A percentile compares a stretch with the other conserved stretches of the same genome.
These are phyloP conservation scores for Oehlia diaphana DNA, from an alignment of 192 early-diverging fungal species.

Conservation along the genomic window DNA sequence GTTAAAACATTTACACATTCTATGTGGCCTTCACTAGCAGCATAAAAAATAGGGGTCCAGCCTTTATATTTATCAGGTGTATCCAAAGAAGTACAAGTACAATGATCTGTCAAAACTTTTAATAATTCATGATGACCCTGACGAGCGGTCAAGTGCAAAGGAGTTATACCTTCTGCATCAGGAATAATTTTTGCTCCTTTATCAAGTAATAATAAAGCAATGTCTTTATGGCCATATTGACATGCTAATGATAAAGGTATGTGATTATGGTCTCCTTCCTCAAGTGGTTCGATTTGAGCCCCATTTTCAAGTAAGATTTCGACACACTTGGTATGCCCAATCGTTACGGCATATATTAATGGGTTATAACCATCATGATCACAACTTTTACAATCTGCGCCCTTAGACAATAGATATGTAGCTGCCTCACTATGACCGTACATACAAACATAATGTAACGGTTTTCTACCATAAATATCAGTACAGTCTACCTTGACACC, in stretches of 20 bases:
- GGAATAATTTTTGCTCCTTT: constrained; percentile 72
- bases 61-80: constrained; percentile 85
- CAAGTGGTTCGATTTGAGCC: constrained; percentile 62
- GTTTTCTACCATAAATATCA: constrained; percentile 90
- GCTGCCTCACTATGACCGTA: constrained; percentile 77
- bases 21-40: constrained; percentile 85
- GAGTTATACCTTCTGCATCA: constrained; percentile 81
- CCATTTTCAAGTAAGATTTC: constrained; percentile 69
- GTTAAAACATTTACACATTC: constrained; percentile 80
- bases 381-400: constrained; percentile 51
- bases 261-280: constrained; percentile 57
- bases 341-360: constrained; percentile 83
- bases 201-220: constrained; percentile 77
- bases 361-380: constrained; percentile 93
- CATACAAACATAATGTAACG: constrained; percentile 95
- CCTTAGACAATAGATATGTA: constrained; percentile 53
- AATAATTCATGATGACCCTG: constrained; percentile 77
- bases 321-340: constrained; percentile 77
- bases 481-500: constrained; percentile 55
- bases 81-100: constrained; percentile 73
- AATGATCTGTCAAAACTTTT: constrained; percentile 70
- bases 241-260: constrained; percentile 88
- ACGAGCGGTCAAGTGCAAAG: constrained; percentile 85
- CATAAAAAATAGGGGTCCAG: constrained; percentile 98
- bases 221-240: constrained; percentile 86